Conservation (phyloP, 202 grass and related monocot species). For the Musa balbisiana region DNA sequence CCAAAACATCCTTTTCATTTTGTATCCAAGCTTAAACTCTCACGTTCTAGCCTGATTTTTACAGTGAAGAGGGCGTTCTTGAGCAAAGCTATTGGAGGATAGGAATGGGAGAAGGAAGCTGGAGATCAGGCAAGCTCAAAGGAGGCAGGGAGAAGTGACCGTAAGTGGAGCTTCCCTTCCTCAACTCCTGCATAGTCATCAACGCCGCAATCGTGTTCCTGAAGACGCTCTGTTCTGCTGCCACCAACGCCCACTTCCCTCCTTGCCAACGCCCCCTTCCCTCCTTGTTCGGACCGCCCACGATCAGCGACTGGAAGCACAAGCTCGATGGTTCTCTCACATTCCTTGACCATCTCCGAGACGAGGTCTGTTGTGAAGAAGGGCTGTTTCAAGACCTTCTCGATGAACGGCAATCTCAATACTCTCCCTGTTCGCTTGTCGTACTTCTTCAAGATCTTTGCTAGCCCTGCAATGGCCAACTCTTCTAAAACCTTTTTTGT, state of each 20-base stretch:
- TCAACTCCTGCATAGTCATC: slow-evolving; percentile 53
- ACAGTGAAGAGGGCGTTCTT: neutral
- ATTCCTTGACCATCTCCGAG: slow-evolving; percentile 53
- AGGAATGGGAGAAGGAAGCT: slow-evolving; percentile 31
- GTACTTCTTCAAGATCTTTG: slow-evolving; percentile 80
- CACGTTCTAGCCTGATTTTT: neutral
- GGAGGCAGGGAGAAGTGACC: slow-evolving; percentile 64
- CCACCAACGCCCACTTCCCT: neutral
- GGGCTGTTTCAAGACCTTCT: slow-evolving; percentile 56
- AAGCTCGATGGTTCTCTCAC: slow-evolving; percentile 49
- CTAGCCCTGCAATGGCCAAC: slow-evolving; percentile 34
- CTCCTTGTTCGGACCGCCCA: neutral
- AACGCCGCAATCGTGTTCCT: slow-evolving; percentile 54
- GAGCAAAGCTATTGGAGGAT: slow-evolving; percentile 15
- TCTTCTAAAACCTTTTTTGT: neutral
- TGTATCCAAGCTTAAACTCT: neutral
- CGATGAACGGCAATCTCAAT: slow-evolving; percentile 60
- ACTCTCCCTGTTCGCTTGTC: slow-evolving; percentile 55
- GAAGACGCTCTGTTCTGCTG: slow-evolving; percentile 37
- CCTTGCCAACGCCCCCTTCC: neutral
- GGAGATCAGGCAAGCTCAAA: slow-evolving; percentile 36
- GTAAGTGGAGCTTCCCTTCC: slow-evolving; percentile 55
- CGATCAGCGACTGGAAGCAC: slow-evolving; percentile 25
- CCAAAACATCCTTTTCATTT: too few species aligned
- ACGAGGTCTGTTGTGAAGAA: slow-evolving; percentile 79